A percentile compares a stretch with the other conserved stretches of the same genome.
phyloP scores from a whole-genome alignment of 2,329 filamentous ascomycete species.

The Colletotrichum kahawae region DNA sequence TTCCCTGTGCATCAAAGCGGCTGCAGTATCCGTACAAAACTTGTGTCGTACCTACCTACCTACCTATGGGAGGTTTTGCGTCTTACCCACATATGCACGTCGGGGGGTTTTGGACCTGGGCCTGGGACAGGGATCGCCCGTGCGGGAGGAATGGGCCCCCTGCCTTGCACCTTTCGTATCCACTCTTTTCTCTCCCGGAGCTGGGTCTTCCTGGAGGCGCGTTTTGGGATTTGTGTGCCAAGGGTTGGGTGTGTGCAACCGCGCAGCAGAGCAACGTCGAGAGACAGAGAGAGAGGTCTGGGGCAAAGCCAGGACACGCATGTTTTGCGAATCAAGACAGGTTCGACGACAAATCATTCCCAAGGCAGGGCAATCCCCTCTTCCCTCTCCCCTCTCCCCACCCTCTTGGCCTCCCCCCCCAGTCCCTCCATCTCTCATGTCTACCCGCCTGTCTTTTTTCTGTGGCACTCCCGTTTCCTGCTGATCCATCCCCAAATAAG shows the following conservation, averaged over 20 bases:
- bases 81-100: constrained; percentile 14
- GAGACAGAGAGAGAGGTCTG: not conserved
- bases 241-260: not conserved
- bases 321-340: constrained; percentile 8
- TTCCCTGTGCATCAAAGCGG: not conserved
- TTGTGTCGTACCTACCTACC: too few relatives aligned
- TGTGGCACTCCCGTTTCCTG: not conserved
- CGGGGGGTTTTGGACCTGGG: not conserved
- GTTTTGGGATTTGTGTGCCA: not conserved
- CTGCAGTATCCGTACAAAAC: not conserved
- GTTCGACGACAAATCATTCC: not conserved
- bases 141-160: not conserved
- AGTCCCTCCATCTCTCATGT: not conserved
- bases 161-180: not conserved
- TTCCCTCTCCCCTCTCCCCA: not conserved
- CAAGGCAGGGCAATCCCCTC: not conserved
- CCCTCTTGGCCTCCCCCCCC: not conserved
- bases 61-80: not conserved
- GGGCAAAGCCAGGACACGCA: constrained; percentile 15
- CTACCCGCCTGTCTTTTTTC: not conserved
- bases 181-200: not conserved
- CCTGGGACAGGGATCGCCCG: constrained; percentile 4
- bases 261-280: not conserved
- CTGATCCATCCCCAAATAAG: constrained; percentile 2
- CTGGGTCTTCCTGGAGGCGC: not conserved